Evolutionary conservation across 1,139 yeast species (phyloP), one percentile per base, ranked within the genome.

Genomic region (Spencermartinsiella ligniputridi): DNA sequence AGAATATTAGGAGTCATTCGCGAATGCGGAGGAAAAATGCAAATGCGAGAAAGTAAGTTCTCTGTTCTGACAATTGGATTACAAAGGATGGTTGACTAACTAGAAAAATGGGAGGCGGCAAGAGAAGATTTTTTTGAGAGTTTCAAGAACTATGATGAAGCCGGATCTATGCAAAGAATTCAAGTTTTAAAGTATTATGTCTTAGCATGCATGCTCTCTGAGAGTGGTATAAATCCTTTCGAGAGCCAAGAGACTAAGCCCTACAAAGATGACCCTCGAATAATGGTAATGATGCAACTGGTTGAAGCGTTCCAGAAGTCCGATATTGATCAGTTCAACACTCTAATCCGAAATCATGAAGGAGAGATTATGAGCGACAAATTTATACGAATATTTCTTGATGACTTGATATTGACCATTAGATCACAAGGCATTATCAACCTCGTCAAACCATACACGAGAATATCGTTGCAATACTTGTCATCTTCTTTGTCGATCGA

Each of bases 91-190:
- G n/a, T 9, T 11, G 15, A 8, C 32, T 27, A 27, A 27, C 17
- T 35, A 40, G 43, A 46, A 13, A 76, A 79, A 51, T 86, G 75
- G 70, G 79, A 75, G 38, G 64, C 66, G 42, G 88, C 95, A 0
- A 72, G 85, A 30, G 68, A 72, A 38, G 83, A 77, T 49, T 82
- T 83, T 54, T 83, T 82, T 57, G 88, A 82, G 53, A 73, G 86
- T 43, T 86, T 86, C 63, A 81, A 82, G 54, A 81, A 76, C 52
- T 85, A 79, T 61, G 94, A 86, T 60, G 95, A 85, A 62, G 83
- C 87, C 21, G 95, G 94, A 1, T 79, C 84, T 45, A 62, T 69
- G 17, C 69, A 69, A 40, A 74, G 86, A 47, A 69, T 75, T 27
- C 61, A 64, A 20, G 76, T 81, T 3, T 69, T 86, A 51, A 78